phyloP scores from a whole-genome alignment of 139 green algal genomes.

The Chlorella sp. region DNA sequence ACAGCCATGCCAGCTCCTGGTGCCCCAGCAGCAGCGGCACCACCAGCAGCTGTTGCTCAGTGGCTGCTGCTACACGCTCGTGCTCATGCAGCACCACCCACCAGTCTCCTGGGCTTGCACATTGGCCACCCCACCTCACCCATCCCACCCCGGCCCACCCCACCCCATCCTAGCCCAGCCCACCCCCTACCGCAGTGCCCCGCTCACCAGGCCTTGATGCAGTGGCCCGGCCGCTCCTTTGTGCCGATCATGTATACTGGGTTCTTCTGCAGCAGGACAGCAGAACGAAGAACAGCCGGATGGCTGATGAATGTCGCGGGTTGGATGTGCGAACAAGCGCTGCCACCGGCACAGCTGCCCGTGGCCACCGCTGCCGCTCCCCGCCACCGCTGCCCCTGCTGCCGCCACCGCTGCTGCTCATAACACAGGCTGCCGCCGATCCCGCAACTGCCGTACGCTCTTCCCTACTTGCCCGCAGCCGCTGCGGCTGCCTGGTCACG shows the following conservation, averaged over 20 bases:
- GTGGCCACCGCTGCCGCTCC: not conserved
- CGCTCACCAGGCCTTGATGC: constrained; percentile 28
- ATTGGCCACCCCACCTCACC: no score
- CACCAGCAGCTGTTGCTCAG: no score
- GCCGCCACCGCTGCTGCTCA: not conserved
- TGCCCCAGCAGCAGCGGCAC: not conserved
- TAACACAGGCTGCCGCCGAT: not conserved
- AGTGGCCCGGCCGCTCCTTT: constrained; percentile 27
- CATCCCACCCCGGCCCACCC: no score
- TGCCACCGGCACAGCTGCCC: not conserved
- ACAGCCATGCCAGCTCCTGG: not conserved
- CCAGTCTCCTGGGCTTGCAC: no score
- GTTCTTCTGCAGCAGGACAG: constrained; percentile 16
- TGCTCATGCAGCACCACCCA: no score
- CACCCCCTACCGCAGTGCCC: not conserved
- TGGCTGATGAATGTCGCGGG: not conserved
- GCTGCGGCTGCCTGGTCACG: no score
- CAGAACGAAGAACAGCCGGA: no score
- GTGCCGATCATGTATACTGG: constrained; percentile 38
- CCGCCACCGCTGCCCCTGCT: not conserved
- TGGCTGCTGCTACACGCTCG: no score
- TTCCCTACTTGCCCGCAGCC: no score
- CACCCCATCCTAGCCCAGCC: no score
- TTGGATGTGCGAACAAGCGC: not conserved
- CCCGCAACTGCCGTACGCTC: not conserved